Evolutionary conservation across 768 basidiomycete genomes (phyloP), one percentile per base, ranked within the genome.

Genomic region (Candolleomyces efflorescens): DNA sequence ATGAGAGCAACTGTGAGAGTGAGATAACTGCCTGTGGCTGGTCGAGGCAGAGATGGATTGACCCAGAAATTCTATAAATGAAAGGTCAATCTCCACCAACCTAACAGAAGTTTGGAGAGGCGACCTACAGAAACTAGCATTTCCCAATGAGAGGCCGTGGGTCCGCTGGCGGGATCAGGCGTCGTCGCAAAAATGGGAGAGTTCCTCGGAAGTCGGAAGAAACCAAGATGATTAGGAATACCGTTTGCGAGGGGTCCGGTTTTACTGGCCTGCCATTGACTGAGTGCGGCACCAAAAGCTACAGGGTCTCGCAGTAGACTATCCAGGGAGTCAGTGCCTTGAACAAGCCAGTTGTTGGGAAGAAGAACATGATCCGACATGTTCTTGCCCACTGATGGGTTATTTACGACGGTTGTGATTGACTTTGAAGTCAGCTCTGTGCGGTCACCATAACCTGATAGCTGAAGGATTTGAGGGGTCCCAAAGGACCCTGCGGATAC

Each of bases 381-480:
- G 55, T 75, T 75, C 56, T 70, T 61, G 13, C 75, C 76, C 13
- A 76, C 76, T n/a, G 66, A 64, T 0, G 74, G 75, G n/a, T 69
- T 60, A 59, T 75, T 32, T 15, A 73, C 55, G 15, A 71, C 58
- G 4, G 71, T 55, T 5, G 55, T 41, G 37, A 76, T 66, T 1
- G 66, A 68, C 18, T 68, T 41, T 5, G 55, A 38, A 6, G 39
- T 36, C 5, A 76, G 66, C 5, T 65, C 59, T 1, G 58, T 53
- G 15, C 62, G 59, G 53, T 69, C 64, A 11, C 74, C 75, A n/a
- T 76, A 73, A 15, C 73, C 74, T 17, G 72, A 71, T 7, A 68
- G 62, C 23, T 69, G 61, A 17, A 75, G 68, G 18, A 75, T 62
- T 18, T 67, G 67, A n/a, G 74, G 66, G 1, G 73, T 75, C 12